Base-by-base conservation (phyloP, 2,329 filamentous ascomycete species). In the Botrytis porri region DNA sequence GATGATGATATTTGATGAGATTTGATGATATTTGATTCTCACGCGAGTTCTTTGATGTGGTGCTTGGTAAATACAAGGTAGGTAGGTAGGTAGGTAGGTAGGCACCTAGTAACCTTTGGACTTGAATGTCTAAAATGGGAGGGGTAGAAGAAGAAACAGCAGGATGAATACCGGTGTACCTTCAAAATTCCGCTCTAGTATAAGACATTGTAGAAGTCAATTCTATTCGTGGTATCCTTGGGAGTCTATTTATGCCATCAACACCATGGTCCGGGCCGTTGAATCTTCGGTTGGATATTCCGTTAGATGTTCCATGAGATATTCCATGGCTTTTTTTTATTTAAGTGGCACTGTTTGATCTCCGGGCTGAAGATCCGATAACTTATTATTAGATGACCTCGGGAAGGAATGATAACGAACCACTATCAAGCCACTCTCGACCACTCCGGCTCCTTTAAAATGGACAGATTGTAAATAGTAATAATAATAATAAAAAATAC, bases 361-460 rank as follows among this genome's bases (percentile, higher is more conserved):
- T 16, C 35, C 37, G 12, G 22, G 18, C 14, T 39, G 43, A 35
- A 66, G 32, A 32, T 35, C 41, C 12, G 18, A 10, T 5, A n/a
- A n/a, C n/a, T n/a, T n/a, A n/a, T n/a, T n/a, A n/a, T n/a, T n/a
- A n/a, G n/a, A n/a, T n/a, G n/a, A n/a, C n/a, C n/a, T n/a, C n/a
- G n/a, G n/a, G n/a, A n/a, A n/a, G n/a, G n/a, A 62, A 45, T 43
- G 29, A 45, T 51, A 48, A 39, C 39, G 32, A 25, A 62, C 32
- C 60, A 64, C 57, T 66, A 10, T 39, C 20, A n/a, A n/a, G n/a
- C n/a, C 0, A n/a, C 67, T 62, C 62, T 71, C 69, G 45, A 71
- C 43, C 60, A 71, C 69, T 41, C 39, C 39, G 18, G 41, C 45
- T 32, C 29, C 39, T 57, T 41, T 9, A n/a, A 51, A 63, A 63